phyloP scores from a whole-genome alignment of 176 grass and related monocot species.

The Coix lacrymajobi region DNA sequence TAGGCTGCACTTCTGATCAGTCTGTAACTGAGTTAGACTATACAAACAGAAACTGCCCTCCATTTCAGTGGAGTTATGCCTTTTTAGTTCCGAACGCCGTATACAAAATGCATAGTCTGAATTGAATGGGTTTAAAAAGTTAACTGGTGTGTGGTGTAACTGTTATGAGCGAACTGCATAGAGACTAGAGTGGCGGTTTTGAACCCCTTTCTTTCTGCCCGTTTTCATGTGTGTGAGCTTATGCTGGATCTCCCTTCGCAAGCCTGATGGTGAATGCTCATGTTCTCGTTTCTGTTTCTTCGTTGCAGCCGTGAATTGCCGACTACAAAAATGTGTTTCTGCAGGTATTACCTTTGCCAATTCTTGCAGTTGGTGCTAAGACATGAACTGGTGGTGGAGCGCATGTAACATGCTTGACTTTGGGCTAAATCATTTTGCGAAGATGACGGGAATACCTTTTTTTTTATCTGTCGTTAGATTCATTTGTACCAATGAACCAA shows the following conservation, averaged over 20 bases:
- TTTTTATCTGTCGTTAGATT: neutral
- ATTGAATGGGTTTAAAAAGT: slow-evolving; percentile 12
- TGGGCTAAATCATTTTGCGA: neutral
- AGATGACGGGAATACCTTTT: neutral
- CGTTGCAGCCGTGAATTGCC: neutral
- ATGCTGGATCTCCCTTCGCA: neutral
- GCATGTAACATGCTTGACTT: neutral
- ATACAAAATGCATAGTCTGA: slow-evolving; percentile 36
- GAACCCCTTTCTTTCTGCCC: neutral
- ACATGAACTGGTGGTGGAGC: too few relatives aligned
- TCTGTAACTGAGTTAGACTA: slow-evolving; percentile 27
- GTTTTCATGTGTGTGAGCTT: neutral
- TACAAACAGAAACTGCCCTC: slow-evolving; percentile 31
- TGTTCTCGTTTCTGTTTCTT: neutral
- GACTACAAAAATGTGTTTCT: neutral
- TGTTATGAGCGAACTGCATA: slow-evolving; percentile 31
- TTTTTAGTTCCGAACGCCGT: slow-evolving; percentile 10
- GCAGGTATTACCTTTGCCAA: neutral
- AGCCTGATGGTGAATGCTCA: slow-evolving; percentile 1
- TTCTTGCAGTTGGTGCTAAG: neutral
- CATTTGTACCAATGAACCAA: neutral
- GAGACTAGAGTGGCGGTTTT: slow-evolving; percentile 34
- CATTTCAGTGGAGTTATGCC: slow-evolving; percentile 9
- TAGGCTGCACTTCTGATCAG: slow-evolving; percentile 21
- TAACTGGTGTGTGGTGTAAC: slow-evolving; percentile 22